Evolutionary conservation across 2,329 filamentous ascomycete genomes (phyloP), one percentile per base, ranked within the genome.

Genomic region (Grosmannia penicillata): DNA sequence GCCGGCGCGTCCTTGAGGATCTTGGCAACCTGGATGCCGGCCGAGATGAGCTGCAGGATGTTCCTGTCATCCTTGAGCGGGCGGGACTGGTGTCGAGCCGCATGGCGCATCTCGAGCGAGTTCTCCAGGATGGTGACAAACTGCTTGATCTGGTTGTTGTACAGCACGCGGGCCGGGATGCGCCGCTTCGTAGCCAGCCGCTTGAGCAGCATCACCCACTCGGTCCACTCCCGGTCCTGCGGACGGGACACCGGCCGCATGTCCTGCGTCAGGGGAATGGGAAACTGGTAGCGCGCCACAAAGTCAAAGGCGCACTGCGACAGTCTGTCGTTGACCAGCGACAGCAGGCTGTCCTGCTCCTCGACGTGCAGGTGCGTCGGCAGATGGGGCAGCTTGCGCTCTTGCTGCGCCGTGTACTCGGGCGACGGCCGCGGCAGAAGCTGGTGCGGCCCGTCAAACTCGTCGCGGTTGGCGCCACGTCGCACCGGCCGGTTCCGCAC

Each of bases 71-170:
- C 84, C 63, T 89, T 91, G 47, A 87, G 68, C 17, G 82, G 82
- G 43, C 84, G 73, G 47, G 77, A 82, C 59, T 87, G 82, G 59
- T 87, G 80, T 58, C 85, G 86, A 35, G 82, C 80, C 42, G 82
- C 81, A 56, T 89, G 82, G 45, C 83, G 71, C 82, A 87, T 87
- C 62, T 89, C 83, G 51, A 93, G 65, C 34, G 82, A 87, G 59
- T 91, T 93, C 54, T 93, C 84, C 50, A 93, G 62, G 23, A 91
- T 82, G 30, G 84, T 91, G 47, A 91, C 81, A 57, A 93, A 77
- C 58, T 91, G 83, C 61, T 89, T 91, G 60, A 93, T 93, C 60
- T 93, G 84, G 43, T 82, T 82, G 55, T 91, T 83, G 64, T 89
- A 91, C 31, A 93, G 65, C 17, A 91, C 81, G 40, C 83, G 70